A percentile compares a stretch with the other conserved stretches of the same genome.
phyloP scores from a whole-genome alignment of 2,329 filamentous ascomycete species.

The Cordyceps farinosa region DNA sequence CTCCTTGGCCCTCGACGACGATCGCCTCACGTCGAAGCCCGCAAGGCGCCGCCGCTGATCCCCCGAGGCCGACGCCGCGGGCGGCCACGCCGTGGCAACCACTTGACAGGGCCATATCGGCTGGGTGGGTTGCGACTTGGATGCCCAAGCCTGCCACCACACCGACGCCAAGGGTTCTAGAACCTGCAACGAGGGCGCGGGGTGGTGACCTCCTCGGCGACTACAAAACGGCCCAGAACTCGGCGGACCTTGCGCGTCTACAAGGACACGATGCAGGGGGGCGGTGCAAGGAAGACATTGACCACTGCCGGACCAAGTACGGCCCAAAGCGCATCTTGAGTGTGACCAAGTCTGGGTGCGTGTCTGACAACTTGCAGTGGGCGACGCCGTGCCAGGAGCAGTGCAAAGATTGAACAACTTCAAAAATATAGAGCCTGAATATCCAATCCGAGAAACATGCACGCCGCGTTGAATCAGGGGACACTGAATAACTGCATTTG shows the following conservation, averaged over 20 bases:
- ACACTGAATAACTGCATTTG: no score
- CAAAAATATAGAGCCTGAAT: slow-evolving; percentile 19
- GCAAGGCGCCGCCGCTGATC: neutral
- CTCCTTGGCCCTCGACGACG: neutral
- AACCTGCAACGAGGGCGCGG: slow-evolving; percentile 15
- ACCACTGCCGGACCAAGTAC: slow-evolving; percentile 23
- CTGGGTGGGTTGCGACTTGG: slow-evolving; percentile 21
- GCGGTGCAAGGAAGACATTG: slow-evolving; percentile 21
- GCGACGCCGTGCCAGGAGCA: slow-evolving; percentile 19
- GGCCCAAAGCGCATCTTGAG: slow-evolving; percentile 19
- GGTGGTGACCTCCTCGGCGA: slow-evolving; percentile 18
- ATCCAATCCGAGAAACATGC: neutral
- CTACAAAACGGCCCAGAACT: slow-evolving; percentile 22
- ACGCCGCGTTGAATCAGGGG: no score
- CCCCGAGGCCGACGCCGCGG: slow-evolving; percentile 21
- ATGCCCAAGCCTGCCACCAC: slow-evolving; percentile 17
- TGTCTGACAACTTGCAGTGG: slow-evolving; percentile 19
- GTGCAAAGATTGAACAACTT: slow-evolving; percentile 19
- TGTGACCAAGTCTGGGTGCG: slow-evolving; percentile 21
- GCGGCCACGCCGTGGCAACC: slow-evolving; percentile 16
- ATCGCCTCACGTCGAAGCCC: neutral
- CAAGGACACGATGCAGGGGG: slow-evolving; percentile 20
- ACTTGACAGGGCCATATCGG: slow-evolving; percentile 20
- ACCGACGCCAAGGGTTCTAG: neutral
- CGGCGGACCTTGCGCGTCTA: slow-evolving; percentile 22